Evolutionary conservation across 257 asterid genomes (phyloP).

Genomic region (Solanum tarapatanum): DNA sequence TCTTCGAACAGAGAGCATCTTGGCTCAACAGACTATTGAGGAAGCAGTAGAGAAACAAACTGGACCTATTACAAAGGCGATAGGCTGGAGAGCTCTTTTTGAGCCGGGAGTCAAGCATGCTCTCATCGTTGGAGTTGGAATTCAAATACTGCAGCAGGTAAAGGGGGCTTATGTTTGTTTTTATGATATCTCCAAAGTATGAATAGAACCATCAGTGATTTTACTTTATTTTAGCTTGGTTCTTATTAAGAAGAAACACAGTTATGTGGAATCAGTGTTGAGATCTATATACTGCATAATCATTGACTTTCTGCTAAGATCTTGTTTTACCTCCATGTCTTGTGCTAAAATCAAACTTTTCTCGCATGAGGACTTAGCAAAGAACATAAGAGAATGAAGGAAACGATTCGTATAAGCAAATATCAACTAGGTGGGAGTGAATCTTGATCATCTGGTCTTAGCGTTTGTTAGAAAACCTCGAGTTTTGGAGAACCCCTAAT

Average conservation of each 20-base stretch:
- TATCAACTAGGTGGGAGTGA: neutral
- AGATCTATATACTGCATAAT: neutral
- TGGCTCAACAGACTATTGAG: slow-evolving; percentile 35
- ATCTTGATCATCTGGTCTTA: neutral
- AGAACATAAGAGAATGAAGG: neutral
- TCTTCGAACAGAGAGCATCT: slow-evolving; percentile 41
- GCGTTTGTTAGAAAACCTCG: neutral
- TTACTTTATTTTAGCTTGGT: neutral
- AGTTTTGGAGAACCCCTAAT: neutral
- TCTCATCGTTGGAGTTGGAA: slow-evolving; percentile 71
- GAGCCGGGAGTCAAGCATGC: slow-evolving; percentile 98
- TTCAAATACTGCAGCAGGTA: slow-evolving; percentile 99
- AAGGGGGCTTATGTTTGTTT: neutral
- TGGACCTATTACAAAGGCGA: slow-evolving; percentile 24
- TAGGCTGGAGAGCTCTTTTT: slow-evolving; percentile 70
- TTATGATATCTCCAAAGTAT: neutral
- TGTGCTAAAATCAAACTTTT: neutral
- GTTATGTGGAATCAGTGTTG: neutral
- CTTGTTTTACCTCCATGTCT: neutral
- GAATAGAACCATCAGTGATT: neutral
- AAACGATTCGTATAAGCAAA: neutral
- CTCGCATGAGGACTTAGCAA: neutral
- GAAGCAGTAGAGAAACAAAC: slow-evolving; percentile 36
- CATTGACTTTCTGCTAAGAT: neutral
- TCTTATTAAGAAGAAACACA: neutral